Evolutionary conservation across 164 flowering plant species (phyloP).

Genomic region (Tinospora cordifolia): DNA sequence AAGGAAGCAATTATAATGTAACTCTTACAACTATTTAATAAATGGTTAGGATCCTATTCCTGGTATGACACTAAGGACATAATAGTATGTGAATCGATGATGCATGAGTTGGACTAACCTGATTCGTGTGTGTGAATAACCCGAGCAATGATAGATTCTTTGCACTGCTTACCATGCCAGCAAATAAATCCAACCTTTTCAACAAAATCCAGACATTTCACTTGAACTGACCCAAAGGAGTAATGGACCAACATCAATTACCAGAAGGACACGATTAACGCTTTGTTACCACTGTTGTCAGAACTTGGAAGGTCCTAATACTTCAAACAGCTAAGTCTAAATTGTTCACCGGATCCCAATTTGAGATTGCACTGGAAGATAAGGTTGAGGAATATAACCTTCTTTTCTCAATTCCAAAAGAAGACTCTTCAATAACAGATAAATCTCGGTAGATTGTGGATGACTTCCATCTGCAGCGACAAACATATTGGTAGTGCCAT

Average conservation of each 20-base stretch:
- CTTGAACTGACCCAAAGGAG: neutral
- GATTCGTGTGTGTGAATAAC: neutral
- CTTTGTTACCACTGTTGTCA: neutral
- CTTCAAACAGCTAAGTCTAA: neutral
- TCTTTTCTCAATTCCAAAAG: slow-evolving; percentile 47
- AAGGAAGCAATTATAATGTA: neutral
- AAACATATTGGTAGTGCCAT: slow-evolving; percentile 47
- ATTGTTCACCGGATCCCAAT: neutral
- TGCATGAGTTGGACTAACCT: neutral
- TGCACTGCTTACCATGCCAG: neutral
- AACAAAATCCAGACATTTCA: neutral
- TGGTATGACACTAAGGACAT: neutral
- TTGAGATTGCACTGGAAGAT: slow-evolving; percentile 1
- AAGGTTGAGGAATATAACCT: slow-evolving; percentile 51
- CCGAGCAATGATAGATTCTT: neutral
- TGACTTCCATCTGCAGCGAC: slow-evolving; percentile 60
- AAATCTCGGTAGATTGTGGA: slow-evolving; percentile 42
- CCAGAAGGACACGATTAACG: neutral
- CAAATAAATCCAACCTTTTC: neutral
- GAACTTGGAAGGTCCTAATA: neutral
- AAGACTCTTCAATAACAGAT: slow-evolving; percentile 39
- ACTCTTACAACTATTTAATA: neutral
- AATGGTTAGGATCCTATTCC: neutral
- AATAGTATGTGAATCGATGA: neutral
- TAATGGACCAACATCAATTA: neutral